phyloP scores from a whole-genome alignment of 345 rosid genomes.

The Hirschfeldia incana region DNA sequence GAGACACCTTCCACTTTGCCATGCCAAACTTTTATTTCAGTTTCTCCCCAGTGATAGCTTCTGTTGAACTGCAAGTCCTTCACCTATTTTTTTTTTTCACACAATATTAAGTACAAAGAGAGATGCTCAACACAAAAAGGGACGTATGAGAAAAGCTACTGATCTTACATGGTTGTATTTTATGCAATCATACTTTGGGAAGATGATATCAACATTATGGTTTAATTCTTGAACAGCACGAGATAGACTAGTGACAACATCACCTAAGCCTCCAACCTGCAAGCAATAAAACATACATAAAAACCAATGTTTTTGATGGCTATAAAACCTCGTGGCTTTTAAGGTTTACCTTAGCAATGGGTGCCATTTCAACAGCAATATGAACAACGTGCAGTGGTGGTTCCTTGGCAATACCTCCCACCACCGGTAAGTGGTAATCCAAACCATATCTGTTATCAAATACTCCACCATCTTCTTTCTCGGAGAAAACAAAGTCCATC shows the following conservation, averaged over 20 bases:
- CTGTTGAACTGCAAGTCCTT: slow-evolving; percentile 61
- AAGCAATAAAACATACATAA: slow-evolving; percentile 23
- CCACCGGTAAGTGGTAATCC: slow-evolving; percentile 87
- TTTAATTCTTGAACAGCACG: slow-evolving; percentile 95
- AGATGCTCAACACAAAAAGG: neutral
- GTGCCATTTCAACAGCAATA: slow-evolving; percentile 97
- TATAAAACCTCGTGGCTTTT: neutral
- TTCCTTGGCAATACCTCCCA: slow-evolving; percentile 73
- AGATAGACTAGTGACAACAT: slow-evolving; percentile 94
- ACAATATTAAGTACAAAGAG: slow-evolving; percentile 5
- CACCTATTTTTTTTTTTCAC: slow-evolving; percentile 49
- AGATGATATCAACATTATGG: slow-evolving; percentile 80
- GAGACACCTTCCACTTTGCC: slow-evolving; percentile 93
- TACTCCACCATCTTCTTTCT: slow-evolving; percentile 78
- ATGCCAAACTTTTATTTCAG: slow-evolving; percentile 87
- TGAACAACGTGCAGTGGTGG: slow-evolving; percentile 93
- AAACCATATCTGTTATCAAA: slow-evolving; percentile 73
- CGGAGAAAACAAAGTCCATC: slow-evolving; percentile 99
- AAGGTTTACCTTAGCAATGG: slow-evolving; percentile 77
- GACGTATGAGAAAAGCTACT: neutral
- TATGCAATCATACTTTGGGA: slow-evolving; percentile 91
- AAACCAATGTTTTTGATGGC: neutral
- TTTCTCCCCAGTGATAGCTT: slow-evolving; percentile 81
- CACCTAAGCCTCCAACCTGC: slow-evolving; percentile 98
- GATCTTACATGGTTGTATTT: slow-evolving; percentile 69